Base-by-base conservation (phyloP, 305 asterid genomes). In the Fraxinus paxiana region DNA sequence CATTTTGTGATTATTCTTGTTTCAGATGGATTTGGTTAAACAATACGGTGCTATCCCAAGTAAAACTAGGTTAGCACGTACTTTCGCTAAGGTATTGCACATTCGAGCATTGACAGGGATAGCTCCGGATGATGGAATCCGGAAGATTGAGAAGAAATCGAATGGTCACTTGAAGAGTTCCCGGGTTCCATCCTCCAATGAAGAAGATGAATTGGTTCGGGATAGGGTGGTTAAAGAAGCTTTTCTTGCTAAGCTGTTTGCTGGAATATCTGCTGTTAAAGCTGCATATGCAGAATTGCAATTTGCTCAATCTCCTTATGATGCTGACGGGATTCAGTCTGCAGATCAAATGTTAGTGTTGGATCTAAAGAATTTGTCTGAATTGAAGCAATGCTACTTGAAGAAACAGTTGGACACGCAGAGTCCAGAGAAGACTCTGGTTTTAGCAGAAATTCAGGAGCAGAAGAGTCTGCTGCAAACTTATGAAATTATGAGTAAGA, bases 241-340 rank as follows among this genome's bases (percentile, higher is more conserved):
- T 56, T 91, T 91, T 81, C 71, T 90, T 61, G 92, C 95, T 13
- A 87, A 87, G 79, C 75, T 90, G 13, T 92, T 92, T 46, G 92
- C 95, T 22, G 81, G 88, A 76, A 3, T 88, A 13, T 88, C 97
- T 5, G 46, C 92, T 0, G 37, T 91, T 15, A 92, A 92, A 86
- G 90, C 97, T 17, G 92, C 95, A 0, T 92, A 92, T 56, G 92
- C 93, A 0, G 88, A 87, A 61, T 8, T 92, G 80, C 97, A 92
- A 48, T 86, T 74, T 30, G 81, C 95, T 20, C 93, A 92, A 79
- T 87, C 90, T 70, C 97, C 97, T 20, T 92, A 91, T 54, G 92
- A 92, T 82, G 83, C 93, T 0, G 94, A 92, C 34, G 91, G 85
- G 73, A 90, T 90, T 87, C 93, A 89, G 59, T 82, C 89, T 13